A percentile compares a stretch with the other conserved stretches of the same genome.
Conservation (phyloP, 1,284 basidiomycete genomes). For the Pascua guehoae region DNA sequence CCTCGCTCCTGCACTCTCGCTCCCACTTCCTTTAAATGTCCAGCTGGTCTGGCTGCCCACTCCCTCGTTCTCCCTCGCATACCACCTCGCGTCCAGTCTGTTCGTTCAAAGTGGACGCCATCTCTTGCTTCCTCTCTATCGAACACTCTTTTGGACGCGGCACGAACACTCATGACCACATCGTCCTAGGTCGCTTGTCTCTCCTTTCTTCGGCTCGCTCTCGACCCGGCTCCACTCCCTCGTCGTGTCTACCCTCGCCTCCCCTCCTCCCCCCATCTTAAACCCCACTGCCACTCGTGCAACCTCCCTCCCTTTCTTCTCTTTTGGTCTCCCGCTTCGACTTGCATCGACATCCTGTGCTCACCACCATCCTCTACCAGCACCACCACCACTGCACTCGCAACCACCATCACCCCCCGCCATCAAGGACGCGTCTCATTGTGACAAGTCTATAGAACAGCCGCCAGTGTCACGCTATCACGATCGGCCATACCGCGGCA, state of each 20-base stretch:
- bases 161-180: slow-evolving; percentile 1
- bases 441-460: slow-evolving; percentile 1
- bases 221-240: slow-evolving; percentile 3
- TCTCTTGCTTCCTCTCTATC: neutral
- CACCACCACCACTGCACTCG: too few relatives aligned
- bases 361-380: slow-evolving; percentile 1
- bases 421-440: neutral
- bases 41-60: slow-evolving; percentile 1
- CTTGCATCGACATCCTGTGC: slow-evolving; percentile 8
- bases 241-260: slow-evolving; percentile 7
- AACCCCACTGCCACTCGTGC: too few relatives aligned
- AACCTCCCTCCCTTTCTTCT: neutral
- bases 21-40: slow-evolving; percentile 17
- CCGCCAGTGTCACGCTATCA: neutral
- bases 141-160: slow-evolving; percentile 1
- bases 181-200: slow-evolving; percentile 5
- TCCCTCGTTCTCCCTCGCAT: slow-evolving; percentile 2
- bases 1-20: neutral
- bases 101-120: too few relatives aligned
- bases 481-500: neutral
- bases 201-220: slow-evolving; percentile 3
- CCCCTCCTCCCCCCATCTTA: too few relatives aligned
- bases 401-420: too few relatives aligned
- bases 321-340: slow-evolving; percentile 4
- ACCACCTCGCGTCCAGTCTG: neutral